Percentiles rank a stretch among this genome's conserved stretches.
These are phyloP conservation scores for Hypoxylon sp. DNA, from an alignment of 2,329 filamentous ascomycete species.

Conservation along the genomic window DNA sequence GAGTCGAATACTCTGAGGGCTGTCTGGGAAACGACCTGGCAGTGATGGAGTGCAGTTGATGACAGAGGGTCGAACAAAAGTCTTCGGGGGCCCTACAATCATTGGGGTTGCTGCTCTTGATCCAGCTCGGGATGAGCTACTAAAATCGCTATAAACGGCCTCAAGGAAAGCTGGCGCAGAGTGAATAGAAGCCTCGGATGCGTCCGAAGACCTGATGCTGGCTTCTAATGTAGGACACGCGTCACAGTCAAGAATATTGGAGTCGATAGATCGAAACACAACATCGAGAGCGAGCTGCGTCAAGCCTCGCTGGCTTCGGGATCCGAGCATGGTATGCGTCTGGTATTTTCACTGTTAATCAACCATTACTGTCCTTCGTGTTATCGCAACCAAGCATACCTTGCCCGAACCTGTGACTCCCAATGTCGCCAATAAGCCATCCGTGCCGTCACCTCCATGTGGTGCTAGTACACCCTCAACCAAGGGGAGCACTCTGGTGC, in stretches of 20 bases:
- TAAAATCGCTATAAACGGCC: conserved; percentile 75
- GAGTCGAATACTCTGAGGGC: conserved; percentile 61
- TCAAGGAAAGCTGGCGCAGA: conserved; percentile 84
- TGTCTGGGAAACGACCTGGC: conserved; percentile 49
- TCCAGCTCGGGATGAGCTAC: conserved; percentile 67
- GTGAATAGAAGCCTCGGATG: conserved; percentile 83
- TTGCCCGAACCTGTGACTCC: conserved; percentile 97
- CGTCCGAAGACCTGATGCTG: conserved; percentile 80
- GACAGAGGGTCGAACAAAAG: conserved; percentile 59
- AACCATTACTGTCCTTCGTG: no score
- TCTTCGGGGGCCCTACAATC: conserved; percentile 68
- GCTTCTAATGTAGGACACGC: conserved; percentile 73
- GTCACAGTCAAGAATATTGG: conserved; percentile 74
- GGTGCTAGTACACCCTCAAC: conserved; percentile 84
- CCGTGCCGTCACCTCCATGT: conserved; percentile 80
- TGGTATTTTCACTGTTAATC: conserved; percentile 54
- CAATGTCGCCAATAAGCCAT: conserved; percentile 90
- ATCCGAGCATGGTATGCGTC: conserved; percentile 97
- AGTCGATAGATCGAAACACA: conserved; percentile 83
- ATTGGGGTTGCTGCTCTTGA: conserved; percentile 78
- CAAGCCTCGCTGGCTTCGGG: conserved; percentile 84
- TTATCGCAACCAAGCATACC: conserved; percentile 69
- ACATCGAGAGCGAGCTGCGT: conserved; percentile 93
- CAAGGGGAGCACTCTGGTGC: conserved; percentile 78
- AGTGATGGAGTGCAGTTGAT: conserved; percentile 43